Evolutionary conservation across 1,284 basidiomycete species (phyloP), one percentile per base, ranked within the genome.

Genomic region (Leccinum angustisporum): DNA sequence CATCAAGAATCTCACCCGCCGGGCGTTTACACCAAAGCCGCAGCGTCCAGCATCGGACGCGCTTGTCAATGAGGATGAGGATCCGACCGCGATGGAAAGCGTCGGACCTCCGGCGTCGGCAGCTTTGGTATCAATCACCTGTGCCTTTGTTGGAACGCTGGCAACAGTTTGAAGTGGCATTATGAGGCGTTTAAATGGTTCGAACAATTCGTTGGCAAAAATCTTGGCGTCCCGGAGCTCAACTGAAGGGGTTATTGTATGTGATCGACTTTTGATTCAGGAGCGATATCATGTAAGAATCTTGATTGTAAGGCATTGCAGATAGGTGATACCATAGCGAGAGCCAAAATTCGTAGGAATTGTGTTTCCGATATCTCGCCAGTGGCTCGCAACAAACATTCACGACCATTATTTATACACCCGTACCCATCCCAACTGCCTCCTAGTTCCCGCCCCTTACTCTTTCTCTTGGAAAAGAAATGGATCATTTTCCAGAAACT

Each of bases 401-500:
- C 33, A 33, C 33, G 33, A 33, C 33, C 33, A 33, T 33, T 33
- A 33, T 33, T 33, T 33, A 33, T 34, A 2, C 21, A 21, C 18
- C n/a, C 2, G 1, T 48, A 18, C 46, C 38, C 53, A 7, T 8
- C 14, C 18, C 61, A 43, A 48, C 31, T 40, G 0, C 46, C 30
- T 30, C 21, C 14, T 67, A 98, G 97, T 72, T 99, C 96, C 2
- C 91, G 97, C 31, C 97, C 97, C 1, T 99, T 99, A 77, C 81
- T 99, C 56, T 91, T 88, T 61, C 75, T 82, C 58, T 85, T 98
- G 51, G 97, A 99, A 81, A 99, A 99, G 84, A 94, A 95, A 72
- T 99, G 97, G 97, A 94, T 99, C 65, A 90, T 92, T 0, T 99
- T 95, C 73, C 97, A 99, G 75, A 81, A 99, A 1, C 80, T 99